Conservation (phyloP, 495 filamentous ascomycete species). For the Talaromyces borbonicus region DNA sequence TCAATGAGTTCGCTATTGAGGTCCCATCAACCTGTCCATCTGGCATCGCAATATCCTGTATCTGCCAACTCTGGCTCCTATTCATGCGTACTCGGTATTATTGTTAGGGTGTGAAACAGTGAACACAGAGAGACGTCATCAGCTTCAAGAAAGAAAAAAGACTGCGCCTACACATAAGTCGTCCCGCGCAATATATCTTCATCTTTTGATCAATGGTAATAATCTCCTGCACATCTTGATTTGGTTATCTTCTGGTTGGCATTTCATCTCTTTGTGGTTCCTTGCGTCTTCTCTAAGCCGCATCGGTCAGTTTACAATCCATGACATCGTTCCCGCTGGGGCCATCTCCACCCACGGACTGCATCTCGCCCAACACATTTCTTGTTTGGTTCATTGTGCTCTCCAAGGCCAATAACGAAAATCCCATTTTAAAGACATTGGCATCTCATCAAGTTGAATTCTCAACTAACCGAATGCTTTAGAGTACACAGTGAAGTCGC, state of each 20-base stretch:
- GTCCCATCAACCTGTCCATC: neutral
- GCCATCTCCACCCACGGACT: neutral
- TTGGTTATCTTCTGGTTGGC: neutral
- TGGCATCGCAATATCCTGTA: slow-evolving; percentile 2
- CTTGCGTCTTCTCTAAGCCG: too few relatives aligned
- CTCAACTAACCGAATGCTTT: too few relatives aligned
- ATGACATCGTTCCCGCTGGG: neutral
- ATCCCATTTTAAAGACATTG: too few relatives aligned
- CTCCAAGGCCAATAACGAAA: too few relatives aligned
- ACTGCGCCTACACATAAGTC: neutral
- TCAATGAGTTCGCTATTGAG: slow-evolving; percentile 6
- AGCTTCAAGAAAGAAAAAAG: neutral
- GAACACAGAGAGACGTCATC: slow-evolving; percentile 8
- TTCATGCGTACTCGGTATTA: neutral
- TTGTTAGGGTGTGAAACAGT: neutral
- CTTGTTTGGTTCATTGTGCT: too few relatives aligned
- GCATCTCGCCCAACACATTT: neutral
- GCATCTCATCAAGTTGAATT: too few relatives aligned
- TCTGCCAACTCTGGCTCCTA: neutral
- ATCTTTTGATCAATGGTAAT: neutral
- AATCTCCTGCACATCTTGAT: neutral
- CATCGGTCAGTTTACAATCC: neutral
- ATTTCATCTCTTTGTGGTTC: neutral
- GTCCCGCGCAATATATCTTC: too few relatives aligned
- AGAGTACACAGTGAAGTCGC: too few relatives aligned